Evolutionary conservation across 805 yeast species (phyloP).

Genomic region (Candida anglica): DNA sequence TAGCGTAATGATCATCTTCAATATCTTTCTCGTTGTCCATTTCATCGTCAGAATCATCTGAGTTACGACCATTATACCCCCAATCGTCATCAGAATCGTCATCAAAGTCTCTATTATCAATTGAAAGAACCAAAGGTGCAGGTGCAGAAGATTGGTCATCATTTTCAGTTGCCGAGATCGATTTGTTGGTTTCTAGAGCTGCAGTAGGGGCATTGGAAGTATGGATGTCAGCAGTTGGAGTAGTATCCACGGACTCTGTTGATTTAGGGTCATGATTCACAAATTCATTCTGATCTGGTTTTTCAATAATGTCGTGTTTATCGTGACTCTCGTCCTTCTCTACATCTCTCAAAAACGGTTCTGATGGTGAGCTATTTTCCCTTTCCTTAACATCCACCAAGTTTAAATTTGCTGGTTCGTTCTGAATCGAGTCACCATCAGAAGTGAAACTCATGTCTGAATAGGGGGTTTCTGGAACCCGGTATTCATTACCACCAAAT

Average conservation of each 20-base stretch:
- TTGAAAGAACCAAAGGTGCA: constrained; percentile 20
- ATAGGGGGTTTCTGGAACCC: constrained; percentile 28
- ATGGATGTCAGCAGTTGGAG: too few relatives aligned
- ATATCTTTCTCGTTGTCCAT: constrained; percentile 1
- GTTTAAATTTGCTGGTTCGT: constrained; percentile 29
- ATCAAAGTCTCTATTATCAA: constrained; percentile 14
- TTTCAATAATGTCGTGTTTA: too few relatives aligned
- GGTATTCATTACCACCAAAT: constrained; percentile 9
- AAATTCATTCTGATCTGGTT: too few relatives aligned
- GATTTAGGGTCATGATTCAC: too few relatives aligned
- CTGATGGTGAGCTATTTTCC: too few relatives aligned
- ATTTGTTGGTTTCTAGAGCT: too few relatives aligned
- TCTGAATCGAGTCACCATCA: constrained; percentile 37
- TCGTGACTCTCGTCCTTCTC: too few relatives aligned
- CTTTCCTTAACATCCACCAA: too few relatives aligned
- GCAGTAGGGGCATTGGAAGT: too few relatives aligned
- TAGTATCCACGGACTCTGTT: too few relatives aligned
- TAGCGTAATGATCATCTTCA: constrained; percentile 1
- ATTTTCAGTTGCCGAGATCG: neutral
- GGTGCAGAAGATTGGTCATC: constrained; percentile 5
- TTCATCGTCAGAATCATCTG: constrained; percentile 5
- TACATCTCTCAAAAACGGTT: too few relatives aligned
- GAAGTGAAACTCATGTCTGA: constrained; percentile 35
- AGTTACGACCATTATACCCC: constrained; percentile 18
- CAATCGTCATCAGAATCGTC: constrained; percentile 16